These are phyloP conservation scores for Lophiostoma macrostomum DNA, from an alignment of 495 filamentous ascomycete species.

Conservation along the genomic window DNA sequence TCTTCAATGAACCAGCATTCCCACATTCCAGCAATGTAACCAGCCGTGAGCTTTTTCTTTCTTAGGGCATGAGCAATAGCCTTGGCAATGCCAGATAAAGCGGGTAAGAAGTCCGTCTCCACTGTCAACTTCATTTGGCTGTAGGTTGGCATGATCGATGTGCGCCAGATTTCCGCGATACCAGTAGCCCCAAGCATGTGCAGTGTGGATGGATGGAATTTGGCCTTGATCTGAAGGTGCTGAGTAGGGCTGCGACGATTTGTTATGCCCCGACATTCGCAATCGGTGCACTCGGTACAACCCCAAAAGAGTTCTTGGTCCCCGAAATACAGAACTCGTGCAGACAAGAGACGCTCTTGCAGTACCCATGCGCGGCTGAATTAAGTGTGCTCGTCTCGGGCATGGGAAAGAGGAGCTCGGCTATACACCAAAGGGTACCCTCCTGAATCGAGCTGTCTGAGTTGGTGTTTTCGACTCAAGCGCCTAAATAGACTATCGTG, in stretches of 20 bases:
- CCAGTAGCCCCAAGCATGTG: too few species aligned
- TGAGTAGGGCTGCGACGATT: not conserved
- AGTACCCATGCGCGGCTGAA: conserved; percentile 16
- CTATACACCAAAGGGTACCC: not conserved
- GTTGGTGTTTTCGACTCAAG: not conserved
- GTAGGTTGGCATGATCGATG: conserved; percentile 6
- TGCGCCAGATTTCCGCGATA: too few species aligned
- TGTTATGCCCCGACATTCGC: not conserved
- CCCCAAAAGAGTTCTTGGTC: conserved; percentile 13
- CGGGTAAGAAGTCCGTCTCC: conserved; percentile 3
- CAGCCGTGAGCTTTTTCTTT: not conserved
- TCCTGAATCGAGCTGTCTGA: not conserved
- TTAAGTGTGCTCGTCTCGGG: not conserved
- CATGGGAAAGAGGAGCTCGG: not conserved
- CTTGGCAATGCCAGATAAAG: conserved; percentile 14
- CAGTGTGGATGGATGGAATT: too few species aligned
- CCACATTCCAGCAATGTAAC: conserved; percentile 20
- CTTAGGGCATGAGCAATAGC: not conserved
- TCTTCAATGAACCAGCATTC: conserved; percentile 11
- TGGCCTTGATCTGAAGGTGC: too few species aligned
- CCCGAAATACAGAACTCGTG: conserved; percentile 16
- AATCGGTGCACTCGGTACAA: not conserved
- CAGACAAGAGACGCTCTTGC: conserved; percentile 16
- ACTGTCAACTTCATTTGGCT: not conserved
- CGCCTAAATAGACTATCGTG: conserved; percentile 8